These are phyloP conservation scores for Pythium coloratum DNA, from an alignment of 352 stramenopile genomes.

Conservation along the genomic window DNA sequence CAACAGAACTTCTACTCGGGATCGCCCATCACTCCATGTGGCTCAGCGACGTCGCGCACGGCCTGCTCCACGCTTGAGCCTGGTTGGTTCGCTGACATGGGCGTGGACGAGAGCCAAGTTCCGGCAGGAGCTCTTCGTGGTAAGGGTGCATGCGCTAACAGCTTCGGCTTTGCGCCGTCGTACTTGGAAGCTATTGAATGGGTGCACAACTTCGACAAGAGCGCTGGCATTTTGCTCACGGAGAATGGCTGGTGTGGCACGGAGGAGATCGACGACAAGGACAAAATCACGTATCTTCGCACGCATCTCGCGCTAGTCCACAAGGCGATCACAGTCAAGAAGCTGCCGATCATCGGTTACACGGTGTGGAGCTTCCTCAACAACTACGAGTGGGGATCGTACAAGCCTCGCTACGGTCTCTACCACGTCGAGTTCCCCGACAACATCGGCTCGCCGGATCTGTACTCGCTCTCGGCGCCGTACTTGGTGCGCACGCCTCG, in stretches of 20 bases:
- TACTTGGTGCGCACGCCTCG: slow-evolving; percentile 33
- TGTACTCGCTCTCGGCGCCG: slow-evolving; percentile 7
- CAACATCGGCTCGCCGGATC: slow-evolving; percentile 15
- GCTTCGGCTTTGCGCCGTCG: not conserved
- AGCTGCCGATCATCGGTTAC: slow-evolving; percentile 75
- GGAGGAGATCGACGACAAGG: slow-evolving; percentile 43
- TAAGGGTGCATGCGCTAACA: not conserved
- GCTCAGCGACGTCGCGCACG: not conserved
- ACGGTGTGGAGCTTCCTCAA: slow-evolving; percentile 92
- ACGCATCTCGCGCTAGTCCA: slow-evolving; percentile 48
- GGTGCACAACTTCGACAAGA: slow-evolving; percentile 21
- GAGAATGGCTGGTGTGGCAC: slow-evolving; percentile 61
- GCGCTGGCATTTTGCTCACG: slow-evolving; percentile 42
- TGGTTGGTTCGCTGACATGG: slow-evolving; percentile 49
- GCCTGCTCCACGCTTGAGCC: slow-evolving; percentile 67
- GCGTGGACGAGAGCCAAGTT: slow-evolving; percentile 57
- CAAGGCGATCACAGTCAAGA: slow-evolving; percentile 41
- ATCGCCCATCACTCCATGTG: not conserved
- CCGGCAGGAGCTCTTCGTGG: slow-evolving; percentile 29
- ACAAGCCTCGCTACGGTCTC: slow-evolving; percentile 47
- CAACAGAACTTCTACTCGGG: not conserved
- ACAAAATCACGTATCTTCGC: slow-evolving; percentile 55
- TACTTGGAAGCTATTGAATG: slow-evolving; percentile 2
- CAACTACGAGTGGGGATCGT: slow-evolving; percentile 94
- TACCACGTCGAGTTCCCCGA: slow-evolving; percentile 51